Base-by-base conservation (phyloP, 2,329 filamentous ascomycete genomes). In the Verticillium isaacii region DNA sequence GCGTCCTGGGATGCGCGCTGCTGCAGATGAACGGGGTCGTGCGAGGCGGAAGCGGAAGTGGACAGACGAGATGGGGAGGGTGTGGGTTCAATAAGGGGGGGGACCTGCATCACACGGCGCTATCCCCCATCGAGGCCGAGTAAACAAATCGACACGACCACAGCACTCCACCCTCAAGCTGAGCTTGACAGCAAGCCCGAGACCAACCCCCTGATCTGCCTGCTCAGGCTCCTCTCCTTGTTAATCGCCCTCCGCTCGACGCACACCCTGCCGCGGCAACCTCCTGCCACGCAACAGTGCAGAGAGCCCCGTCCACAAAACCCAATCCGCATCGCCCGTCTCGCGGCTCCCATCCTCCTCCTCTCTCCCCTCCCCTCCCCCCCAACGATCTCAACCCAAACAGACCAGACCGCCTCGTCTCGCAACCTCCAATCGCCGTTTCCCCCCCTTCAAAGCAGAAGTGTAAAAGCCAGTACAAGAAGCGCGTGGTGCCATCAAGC, bases 261-360 rank as follows among this genome's bases (percentile, higher is more conserved):
- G 60, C 39, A 63, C 64, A 60, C 63, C 57, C 60, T 62, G 63
- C 64, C 64, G 61, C 60, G 63, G 64, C 64, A 66, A 66, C 64
- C 59, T 41, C 58, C 59, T 23, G 32, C 62, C 59, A 37, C 64
- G 62, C 64, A 64, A 64, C 63, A 39, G 50, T 62, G 61, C 62
- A 62, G 57, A 62, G 61, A 62, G 61, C 65, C 65, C 65, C 63
- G 65, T 64, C 65, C 64, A 65, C 65, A 66, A 66, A 66, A 66
- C 65, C 65, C 65, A 65, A 65, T 64, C 60, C 63, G 64, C 63
- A 60, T 66, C 63, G 61, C 64, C 63, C 56, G 45, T 66, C 63
- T 62, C 63, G 61, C 64, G 60, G 61, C 64, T 63, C 62, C 57
- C 54, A 60, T 63, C 64, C 60, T 58, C 62, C 63, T 60, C 61